Conservation (phyloP, 352 stramenopile species). For the Plasmopara halstedii region DNA sequence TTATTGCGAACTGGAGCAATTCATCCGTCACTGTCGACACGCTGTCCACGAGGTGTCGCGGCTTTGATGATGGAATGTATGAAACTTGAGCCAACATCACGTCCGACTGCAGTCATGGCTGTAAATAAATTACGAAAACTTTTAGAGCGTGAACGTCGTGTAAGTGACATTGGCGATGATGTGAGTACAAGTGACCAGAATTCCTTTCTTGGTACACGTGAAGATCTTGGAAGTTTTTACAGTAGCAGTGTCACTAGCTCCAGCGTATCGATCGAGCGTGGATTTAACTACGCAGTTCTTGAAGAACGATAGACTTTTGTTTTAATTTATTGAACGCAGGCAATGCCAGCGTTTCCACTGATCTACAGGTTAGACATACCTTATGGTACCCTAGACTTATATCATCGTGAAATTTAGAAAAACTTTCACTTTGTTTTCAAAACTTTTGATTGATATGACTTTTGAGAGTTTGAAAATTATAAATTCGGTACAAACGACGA, state of each 20-base stretch:
- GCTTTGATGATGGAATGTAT: slow-evolving; percentile 49
- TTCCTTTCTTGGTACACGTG: slow-evolving; percentile 30
- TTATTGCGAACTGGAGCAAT: slow-evolving; percentile 43
- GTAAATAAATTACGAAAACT: slow-evolving; percentile 32
- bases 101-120: slow-evolving; percentile 33
- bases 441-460: too few species aligned
- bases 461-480: too few species aligned
- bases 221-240: slow-evolving; percentile 19
- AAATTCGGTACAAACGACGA: too few species aligned
- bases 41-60: slow-evolving; percentile 37
- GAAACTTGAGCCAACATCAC: slow-evolving; percentile 32
- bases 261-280: slow-evolving; percentile 20
- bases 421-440: too few species aligned
- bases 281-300: slow-evolving; percentile 25
- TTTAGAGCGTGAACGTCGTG: slow-evolving; percentile 37
- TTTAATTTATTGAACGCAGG: too few species aligned
- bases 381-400: too few species aligned
- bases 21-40: slow-evolving; percentile 36
- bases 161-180: slow-evolving; percentile 45
- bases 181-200: slow-evolving; percentile 28
- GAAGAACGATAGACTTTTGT: slow-evolving; percentile 19
- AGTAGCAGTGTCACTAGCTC: slow-evolving; percentile 24
- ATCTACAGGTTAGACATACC: too few species aligned
- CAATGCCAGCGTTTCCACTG: too few species aligned
- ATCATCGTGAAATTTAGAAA: too few species aligned